A percentile compares a stretch with the other conserved stretches of the same genome.
phyloP scores from a whole-genome alignment of 345 rosid species.

The Hevea brasiliensis region DNA sequence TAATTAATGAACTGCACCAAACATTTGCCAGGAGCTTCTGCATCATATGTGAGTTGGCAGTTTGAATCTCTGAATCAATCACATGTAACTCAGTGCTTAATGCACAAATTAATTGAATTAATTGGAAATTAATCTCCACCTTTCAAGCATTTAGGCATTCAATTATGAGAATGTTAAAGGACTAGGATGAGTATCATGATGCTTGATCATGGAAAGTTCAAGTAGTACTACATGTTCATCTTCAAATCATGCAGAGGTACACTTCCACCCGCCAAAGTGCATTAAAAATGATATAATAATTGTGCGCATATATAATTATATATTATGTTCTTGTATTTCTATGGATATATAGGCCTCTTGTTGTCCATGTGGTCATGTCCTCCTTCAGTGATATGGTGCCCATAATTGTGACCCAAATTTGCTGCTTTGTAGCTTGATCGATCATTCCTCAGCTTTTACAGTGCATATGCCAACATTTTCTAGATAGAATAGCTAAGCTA shows the following conservation, averaged over 20 bases:
- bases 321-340: not conserved
- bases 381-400: not conserved
- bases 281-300: not conserved
- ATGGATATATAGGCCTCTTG: not conserved
- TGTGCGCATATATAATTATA: not conserved
- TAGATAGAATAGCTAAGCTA: no score
- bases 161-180: not conserved
- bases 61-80: not conserved
- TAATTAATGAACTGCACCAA: not conserved
- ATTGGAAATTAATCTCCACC: no score
- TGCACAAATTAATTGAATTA: no score
- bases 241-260: no score
- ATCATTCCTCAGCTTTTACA: not conserved
- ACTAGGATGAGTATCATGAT: no score
- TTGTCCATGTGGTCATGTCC: constrained; percentile 1
- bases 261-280: no score
- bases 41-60: not conserved
- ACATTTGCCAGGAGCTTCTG: no score
- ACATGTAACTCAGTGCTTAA: not conserved
- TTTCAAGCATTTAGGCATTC: no score
- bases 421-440: not conserved
- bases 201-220: no score
- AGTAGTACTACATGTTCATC: no score
- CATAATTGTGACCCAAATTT: not conserved
- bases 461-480: not conserved